Conservation (phyloP, 1,284 basidiomycete genomes). For the Phaffia rhodozyma region DNA sequence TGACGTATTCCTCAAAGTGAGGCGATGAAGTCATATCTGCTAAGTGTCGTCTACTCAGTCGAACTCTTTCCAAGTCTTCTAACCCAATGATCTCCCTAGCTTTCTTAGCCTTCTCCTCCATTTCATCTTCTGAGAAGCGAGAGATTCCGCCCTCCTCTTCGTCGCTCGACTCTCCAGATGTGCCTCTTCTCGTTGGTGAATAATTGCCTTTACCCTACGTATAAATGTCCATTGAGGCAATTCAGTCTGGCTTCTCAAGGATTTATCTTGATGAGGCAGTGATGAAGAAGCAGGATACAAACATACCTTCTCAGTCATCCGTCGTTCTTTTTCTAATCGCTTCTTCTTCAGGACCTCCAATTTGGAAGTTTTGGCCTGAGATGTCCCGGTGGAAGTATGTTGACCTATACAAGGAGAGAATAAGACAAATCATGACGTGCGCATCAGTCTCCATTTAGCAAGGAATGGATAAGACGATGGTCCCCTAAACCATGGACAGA, state of each 20-base stretch:
- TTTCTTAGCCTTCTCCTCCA: constrained; percentile 55
- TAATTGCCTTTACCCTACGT: no score
- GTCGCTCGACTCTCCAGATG: constrained; percentile 15
- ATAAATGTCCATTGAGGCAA: no score
- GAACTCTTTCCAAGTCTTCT: constrained; percentile 47
- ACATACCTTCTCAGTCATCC: constrained; percentile 25
- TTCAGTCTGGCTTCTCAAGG: no score
- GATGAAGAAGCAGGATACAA: constrained; percentile 1
- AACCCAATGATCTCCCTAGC: constrained; percentile 47
- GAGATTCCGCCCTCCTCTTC: constrained; percentile 24
- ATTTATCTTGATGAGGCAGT: no score
- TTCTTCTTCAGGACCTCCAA: constrained; percentile 71
- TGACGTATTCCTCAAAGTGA: constrained; percentile 64
- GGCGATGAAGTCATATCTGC: constrained; percentile 54
- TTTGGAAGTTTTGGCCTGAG: constrained; percentile 67
- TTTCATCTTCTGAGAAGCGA: constrained; percentile 45
- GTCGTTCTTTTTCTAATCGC: constrained; percentile 48
- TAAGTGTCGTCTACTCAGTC: constrained; percentile 52
- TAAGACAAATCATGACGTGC: no score
- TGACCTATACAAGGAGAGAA: constrained; percentile 40
- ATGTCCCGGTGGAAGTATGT: constrained; percentile 62
- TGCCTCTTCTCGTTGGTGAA: not conserved
- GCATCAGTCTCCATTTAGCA: not conserved
- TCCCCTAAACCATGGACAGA: constrained; percentile 17
- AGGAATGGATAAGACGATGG: not conserved